A percentile compares a stretch with the other conserved stretches of the same genome.
These are phyloP conservation scores for Tolypocladium pustulatum DNA, from an alignment of 2,329 filamentous ascomycete species.

Conservation along the genomic window DNA sequence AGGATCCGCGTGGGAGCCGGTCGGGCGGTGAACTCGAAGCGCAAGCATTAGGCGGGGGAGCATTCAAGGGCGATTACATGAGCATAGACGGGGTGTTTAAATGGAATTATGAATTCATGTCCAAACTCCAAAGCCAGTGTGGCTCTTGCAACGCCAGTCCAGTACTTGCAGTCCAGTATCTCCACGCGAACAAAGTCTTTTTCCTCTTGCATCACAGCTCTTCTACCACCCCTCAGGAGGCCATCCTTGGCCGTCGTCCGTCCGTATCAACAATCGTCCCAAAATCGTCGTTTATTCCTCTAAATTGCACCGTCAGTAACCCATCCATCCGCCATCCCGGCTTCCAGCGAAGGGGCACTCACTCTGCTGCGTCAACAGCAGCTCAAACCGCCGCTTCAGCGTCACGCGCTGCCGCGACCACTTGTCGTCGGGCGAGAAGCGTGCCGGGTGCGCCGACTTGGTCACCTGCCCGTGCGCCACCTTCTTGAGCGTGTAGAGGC, in stretches of 20 bases:
- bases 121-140: neutral
- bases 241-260: neutral
- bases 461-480: conserved; percentile 73
- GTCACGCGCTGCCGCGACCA: conserved; percentile 94
- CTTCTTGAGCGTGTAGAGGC: conserved; percentile 93
- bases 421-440: conserved; percentile 98
- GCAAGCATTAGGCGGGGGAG: conserved; percentile 32
- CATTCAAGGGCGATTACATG: neutral
- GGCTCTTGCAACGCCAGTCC: neutral
- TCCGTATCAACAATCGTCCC: neutral
- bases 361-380: conserved; percentile 74
- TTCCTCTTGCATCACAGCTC: neutral
- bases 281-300: neutral
- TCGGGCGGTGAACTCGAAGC: conserved; percentile 72
- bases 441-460: conserved; percentile 89
- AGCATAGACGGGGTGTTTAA: neutral
- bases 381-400: conserved; percentile 83
- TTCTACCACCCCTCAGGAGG: neutral
- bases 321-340: too few species aligned
- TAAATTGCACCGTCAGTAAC: neutral
- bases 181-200: neutral
- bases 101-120: conserved; percentile 4
- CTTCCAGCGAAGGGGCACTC: conserved; percentile 15
- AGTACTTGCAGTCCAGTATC: neutral
- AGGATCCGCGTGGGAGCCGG: conserved; percentile 77